These are phyloP conservation scores for Thraustotheca clavata DNA, from an alignment of 352 stramenopile genomes.

Conservation along the genomic window DNA sequence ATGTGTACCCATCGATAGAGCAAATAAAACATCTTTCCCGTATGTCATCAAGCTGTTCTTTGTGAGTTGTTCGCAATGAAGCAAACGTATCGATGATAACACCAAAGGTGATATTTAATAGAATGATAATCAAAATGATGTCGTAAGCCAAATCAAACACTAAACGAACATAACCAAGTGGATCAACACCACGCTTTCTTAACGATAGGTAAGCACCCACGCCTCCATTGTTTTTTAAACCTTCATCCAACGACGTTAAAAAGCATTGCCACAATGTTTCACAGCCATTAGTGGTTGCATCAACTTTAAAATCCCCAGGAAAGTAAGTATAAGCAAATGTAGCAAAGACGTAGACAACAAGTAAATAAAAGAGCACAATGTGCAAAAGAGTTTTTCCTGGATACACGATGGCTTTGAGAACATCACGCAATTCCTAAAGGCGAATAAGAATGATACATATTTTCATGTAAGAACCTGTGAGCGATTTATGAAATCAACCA, in stretches of 20 bases:
- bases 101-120: slow-evolving; percentile 71
- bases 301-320: slow-evolving; percentile 46
- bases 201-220: slow-evolving; percentile 40
- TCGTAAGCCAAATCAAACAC: slow-evolving; percentile 63
- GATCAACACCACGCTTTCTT: slow-evolving; percentile 20
- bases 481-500: slow-evolving; percentile 70
- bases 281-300: slow-evolving; percentile 39
- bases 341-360: slow-evolving; percentile 54
- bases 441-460: too few species aligned
- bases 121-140: slow-evolving; percentile 53
- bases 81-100: slow-evolving; percentile 79
- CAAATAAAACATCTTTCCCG: slow-evolving; percentile 70
- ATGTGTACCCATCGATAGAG: slow-evolving; percentile 70
- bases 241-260: slow-evolving; percentile 58
- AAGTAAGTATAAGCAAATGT: slow-evolving; percentile 70
- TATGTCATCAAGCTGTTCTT: slow-evolving; percentile 60
- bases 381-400: slow-evolving; percentile 49
- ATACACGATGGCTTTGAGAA: slow-evolving; percentile 49
- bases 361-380: slow-evolving; percentile 33
- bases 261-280: slow-evolving; percentile 67
- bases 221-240: slow-evolving; percentile 53
- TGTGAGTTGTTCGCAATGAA: slow-evolving; percentile 50
- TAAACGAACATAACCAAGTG: slow-evolving; percentile 45
- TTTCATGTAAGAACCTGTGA: slow-evolving; percentile 31
- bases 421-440: slow-evolving; percentile 44